Evolutionary conservation across 768 basidiomycete genomes (phyloP), one percentile per base, ranked within the genome.

Genomic region (Hortiboletus campestris): DNA sequence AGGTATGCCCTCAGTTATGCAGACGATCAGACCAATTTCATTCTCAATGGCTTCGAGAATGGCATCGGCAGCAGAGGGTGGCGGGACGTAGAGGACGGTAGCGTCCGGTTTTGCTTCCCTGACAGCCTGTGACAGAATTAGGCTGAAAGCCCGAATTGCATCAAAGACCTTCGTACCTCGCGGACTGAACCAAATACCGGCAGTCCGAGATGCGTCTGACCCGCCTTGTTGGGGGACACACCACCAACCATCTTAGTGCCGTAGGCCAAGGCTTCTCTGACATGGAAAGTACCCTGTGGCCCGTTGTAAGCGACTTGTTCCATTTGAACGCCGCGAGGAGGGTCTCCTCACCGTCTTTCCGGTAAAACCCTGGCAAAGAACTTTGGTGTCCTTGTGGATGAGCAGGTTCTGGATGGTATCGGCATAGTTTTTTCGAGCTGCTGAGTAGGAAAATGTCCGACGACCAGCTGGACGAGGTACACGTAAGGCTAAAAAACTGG

Each of bases 11-110:
- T 99, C 97, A 13, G 97, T 99, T 64, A 99, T 91, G 71, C 94
- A 95, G 45, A 99, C 97, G 77, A 99, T 99, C 56, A 99, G 77
- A 17, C 88, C 86, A 78, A 99, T 95, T 74, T 99, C 97, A 64
- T 91, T 92, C 73, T 98, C 97, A 65, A 99, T 98, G 35, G 97
- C 97, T 74, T 99, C 97, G 52, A 99, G 86, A 72, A 99, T 98
- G 40, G 97, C 97, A 61, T 96, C 95, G 29, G 93, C 97, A 19
- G 96, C 96, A 47, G 81, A 80, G 5, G 95, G 92, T n/a, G 97
- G 97, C 6, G 97, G 97, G 14, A 99, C 97, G 72, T 98, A 99
- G 75, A 99, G 85, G 56, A 99, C 86, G 35, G 93, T 88, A 29
- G 97, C 97, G 66, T 98, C 96, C 12, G 97, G 97, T 59, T 84